Base-by-base conservation (phyloP, 192 early-diverging fungal species). In the Cetraspora pellucida region DNA sequence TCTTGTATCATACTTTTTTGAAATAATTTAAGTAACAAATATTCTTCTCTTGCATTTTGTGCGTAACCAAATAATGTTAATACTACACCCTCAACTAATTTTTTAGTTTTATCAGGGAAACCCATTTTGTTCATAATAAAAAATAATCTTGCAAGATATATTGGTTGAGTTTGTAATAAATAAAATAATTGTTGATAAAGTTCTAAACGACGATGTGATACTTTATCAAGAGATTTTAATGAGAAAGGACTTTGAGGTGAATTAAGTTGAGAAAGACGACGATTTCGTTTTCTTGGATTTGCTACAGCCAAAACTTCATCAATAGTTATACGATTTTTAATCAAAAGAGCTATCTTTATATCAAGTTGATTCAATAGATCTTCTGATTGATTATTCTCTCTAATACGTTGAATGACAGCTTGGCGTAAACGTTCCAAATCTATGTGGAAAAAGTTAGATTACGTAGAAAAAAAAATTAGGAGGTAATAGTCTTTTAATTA, bases 31-130 rank as follows among this genome's bases (percentile, higher is more conserved):
- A 99, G 89, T 79, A 99, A 82, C 47, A 99, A 80, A 77, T 95
- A 99, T 84, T 99, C 98, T 74, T 99, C 98, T 49, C 97, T 87
- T 23, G 90, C 88, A 80, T 98, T 97, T 80, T 98, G 97, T 0
- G 96, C 97, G 85, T 97, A 99, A 5, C 97, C 96, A 84, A 94
- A 99, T 65, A 99, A 80, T 19, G 96, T 93, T 68, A 99, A 81
- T 10, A 97, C 95, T 0, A 94, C 91, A 10, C 92, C 88, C 80
- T 99, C 97, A 21, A 98, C 88, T 60, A 96, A 89, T 84, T 93
- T 94, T 57, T 90, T 92, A 14, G 86, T 83, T 65, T 80, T 87
- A 17, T 86, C 83, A 6, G 81, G 77, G 2, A 91, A 90, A 23
- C 92, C 88, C 2, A 81, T 89, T 85, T 96, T 94, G 87, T 95